These are phyloP conservation scores for Senna siamea DNA, from an alignment of 306 rosid genomes.

Conservation along the genomic window DNA sequence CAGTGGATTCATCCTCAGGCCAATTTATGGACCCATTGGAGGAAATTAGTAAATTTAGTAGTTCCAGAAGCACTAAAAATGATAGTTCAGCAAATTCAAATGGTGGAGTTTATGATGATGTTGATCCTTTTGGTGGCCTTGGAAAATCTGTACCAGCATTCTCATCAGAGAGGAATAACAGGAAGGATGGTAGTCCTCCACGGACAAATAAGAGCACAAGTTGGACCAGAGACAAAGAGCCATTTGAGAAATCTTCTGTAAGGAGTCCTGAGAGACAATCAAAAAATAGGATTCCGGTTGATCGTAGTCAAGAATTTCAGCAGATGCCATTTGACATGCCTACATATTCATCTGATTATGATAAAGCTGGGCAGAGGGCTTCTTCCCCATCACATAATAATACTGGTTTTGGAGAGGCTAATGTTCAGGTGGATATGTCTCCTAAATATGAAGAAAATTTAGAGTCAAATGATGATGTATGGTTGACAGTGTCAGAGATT, in stretches of 20 bases:
- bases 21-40: conserved; percentile 68
- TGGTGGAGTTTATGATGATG: conserved; percentile 62
- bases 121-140: conserved; percentile 89
- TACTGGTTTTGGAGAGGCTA: conserved; percentile 50
- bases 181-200: conserved; percentile 59
- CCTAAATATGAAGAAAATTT: conserved; percentile 65
- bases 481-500: conserved; percentile 95
- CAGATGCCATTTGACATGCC: conserved; percentile 66
- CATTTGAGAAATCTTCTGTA: conserved; percentile 57
- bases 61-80: conserved; percentile 59
- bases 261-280: conserved; percentile 62
- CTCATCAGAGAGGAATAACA: conserved; percentile 69
- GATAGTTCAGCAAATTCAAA: conserved; percentile 61
- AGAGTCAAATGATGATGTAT: conserved; percentile 68
- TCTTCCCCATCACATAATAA: conserved; percentile 68
- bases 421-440: conserved; percentile 59
- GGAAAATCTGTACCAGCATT: conserved; percentile 79
- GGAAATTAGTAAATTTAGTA: conserved; percentile 71
- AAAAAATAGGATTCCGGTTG: conserved; percentile 61
- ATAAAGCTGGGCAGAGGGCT: conserved; percentile 59
- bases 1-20: conserved; percentile 50
- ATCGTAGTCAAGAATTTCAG: conserved; percentile 59
- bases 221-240: conserved; percentile 58
- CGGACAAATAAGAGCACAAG: conserved; percentile 52
- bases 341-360: conserved; percentile 60